Conservation (phyloP, 116 monocot species). For the Cymodocea nodosa region DNA sequence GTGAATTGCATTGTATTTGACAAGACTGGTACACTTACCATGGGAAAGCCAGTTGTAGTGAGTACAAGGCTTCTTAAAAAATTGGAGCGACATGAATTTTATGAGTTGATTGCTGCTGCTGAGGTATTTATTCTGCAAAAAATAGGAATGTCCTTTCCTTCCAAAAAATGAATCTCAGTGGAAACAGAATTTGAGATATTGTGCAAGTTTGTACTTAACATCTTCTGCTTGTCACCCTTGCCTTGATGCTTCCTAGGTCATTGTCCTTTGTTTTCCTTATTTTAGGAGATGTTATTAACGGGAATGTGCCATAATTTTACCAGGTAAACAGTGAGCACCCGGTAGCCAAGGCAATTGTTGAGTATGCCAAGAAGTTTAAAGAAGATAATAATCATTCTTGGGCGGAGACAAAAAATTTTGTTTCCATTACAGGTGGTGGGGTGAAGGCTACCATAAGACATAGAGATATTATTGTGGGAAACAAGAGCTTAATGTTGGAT, state of each 20-base stretch:
- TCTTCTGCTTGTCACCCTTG: neutral
- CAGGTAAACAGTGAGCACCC: conserved; percentile 85
- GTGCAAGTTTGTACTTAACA: neutral
- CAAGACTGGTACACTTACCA: conserved; percentile 89
- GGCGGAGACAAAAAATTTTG: conserved; percentile 46
- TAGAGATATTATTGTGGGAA: conserved; percentile 57
- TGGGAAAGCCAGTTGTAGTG: conserved; percentile 75
- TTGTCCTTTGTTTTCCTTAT: too few relatives aligned
- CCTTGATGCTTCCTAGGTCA: too few relatives aligned
- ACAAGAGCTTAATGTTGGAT: conserved; percentile 70
- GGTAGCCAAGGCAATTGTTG: conserved; percentile 66
- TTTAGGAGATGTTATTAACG: too few relatives aligned
- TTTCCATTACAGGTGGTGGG: conserved; percentile 70
- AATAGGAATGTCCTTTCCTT: neutral
- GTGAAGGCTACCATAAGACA: conserved; percentile 52
- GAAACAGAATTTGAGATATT: neutral
- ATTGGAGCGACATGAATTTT: conserved; percentile 57
- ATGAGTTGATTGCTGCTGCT: conserved; percentile 61
- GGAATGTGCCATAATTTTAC: neutral
- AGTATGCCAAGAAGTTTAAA: conserved; percentile 68
- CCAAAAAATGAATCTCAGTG: neutral
- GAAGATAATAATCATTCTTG: conserved; percentile 29
- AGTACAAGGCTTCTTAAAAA: conserved; percentile 60
- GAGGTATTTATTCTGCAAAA: conserved; percentile 28
- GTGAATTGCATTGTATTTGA: conserved; percentile 94